Percentiles rank a stretch among this genome's conserved stretches.
Evolutionary conservation across 768 basidiomycete species (phyloP).

Genomic region (Mycena galopus): DNA sequence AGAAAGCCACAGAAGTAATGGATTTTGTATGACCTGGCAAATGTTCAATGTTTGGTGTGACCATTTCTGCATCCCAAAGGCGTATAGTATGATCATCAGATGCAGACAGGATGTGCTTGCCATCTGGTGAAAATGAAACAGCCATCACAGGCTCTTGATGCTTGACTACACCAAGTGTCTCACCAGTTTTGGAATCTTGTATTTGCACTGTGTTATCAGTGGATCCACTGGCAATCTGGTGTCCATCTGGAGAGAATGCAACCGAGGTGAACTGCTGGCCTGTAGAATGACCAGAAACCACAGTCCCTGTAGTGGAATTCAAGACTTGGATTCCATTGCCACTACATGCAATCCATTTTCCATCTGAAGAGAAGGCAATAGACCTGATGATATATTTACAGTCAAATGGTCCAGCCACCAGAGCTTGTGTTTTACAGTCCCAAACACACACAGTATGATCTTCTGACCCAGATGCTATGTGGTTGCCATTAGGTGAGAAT

Average conservation of each 20-base stretch:
- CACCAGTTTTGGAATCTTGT: background rate
- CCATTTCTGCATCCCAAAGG: background rate
- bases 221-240: background rate
- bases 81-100: background rate
- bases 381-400: no score
- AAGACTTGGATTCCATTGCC: background rate
- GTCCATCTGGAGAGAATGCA: no score
- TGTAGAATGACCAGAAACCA: background rate
- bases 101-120: background rate
- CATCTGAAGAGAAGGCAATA: background rate
- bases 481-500: no score
- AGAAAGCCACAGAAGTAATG: no score
- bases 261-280: no score
- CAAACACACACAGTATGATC: no score
- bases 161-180: background rate
- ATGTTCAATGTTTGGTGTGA: background rate
- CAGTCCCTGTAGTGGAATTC: background rate
- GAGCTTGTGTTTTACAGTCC: no score
- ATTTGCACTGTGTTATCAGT: background rate
- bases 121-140: background rate
- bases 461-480: no score
- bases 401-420: no score
- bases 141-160: no score
- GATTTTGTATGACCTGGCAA: background rate
- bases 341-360: background rate